Evolutionary conservation across 768 basidiomycete genomes (phyloP).

Genomic region (Boletus subcaerulescens): DNA sequence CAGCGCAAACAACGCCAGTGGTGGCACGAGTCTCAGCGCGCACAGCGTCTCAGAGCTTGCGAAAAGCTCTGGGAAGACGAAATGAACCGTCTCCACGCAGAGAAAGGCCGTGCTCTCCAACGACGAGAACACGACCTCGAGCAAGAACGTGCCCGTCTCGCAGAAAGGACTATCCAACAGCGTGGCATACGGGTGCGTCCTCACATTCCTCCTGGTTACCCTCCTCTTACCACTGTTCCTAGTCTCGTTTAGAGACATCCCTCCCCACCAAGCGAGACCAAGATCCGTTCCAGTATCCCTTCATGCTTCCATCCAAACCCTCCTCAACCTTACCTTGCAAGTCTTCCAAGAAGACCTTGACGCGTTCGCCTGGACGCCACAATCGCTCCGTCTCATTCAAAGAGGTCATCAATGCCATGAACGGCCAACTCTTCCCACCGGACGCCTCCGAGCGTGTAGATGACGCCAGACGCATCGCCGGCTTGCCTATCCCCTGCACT

Average conservation of each 20-base stretch:
- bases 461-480: constrained; percentile 30
- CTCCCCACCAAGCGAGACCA: constrained; percentile 15
- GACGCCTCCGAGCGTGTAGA: constrained; percentile 34
- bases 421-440: constrained; percentile 53
- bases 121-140: constrained; percentile 31
- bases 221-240: constrained; percentile 2
- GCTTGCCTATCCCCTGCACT: constrained; percentile 18
- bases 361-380: constrained; percentile 9
- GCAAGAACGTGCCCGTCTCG: constrained; percentile 26
- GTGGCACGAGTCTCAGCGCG: constrained; percentile 33
- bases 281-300: constrained; percentile 33
- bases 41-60: constrained; percentile 42
- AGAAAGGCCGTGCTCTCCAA: constrained; percentile 35
- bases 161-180: constrained; percentile 7
- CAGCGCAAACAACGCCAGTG: constrained; percentile 35
- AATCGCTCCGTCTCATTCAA: constrained; percentile 49
- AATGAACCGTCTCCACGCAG: constrained; percentile 42
- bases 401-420: constrained; percentile 56
- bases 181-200: constrained; percentile 24
- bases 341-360: constrained; percentile 3
- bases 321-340: constrained; percentile 21
- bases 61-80: constrained; percentile 49
- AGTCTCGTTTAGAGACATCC: constrained; percentile 17
- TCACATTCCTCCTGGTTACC: background rate
- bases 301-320: constrained; percentile 27